phyloP scores from a whole-genome alignment of 257 asterid genomes.

The Salvia splendens region DNA sequence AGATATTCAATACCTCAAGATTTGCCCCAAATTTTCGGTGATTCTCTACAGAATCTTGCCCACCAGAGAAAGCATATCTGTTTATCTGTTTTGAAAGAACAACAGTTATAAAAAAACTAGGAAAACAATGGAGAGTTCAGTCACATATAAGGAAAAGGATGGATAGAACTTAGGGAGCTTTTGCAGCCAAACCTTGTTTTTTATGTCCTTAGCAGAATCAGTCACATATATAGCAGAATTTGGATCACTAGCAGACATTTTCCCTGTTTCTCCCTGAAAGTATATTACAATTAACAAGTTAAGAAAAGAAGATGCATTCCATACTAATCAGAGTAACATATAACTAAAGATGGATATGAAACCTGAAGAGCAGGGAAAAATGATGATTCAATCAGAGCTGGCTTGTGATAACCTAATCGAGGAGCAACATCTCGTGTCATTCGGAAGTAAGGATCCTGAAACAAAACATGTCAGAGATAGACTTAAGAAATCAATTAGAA shows the following conservation, averaged over 20 bases:
- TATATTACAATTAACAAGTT: conserved; percentile 11
- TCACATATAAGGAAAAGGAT: too few species aligned
- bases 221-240: conserved; percentile 92
- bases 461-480: conserved; percentile 17
- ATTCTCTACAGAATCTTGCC: conserved; percentile 86
- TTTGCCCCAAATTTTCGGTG: conserved; percentile 90
- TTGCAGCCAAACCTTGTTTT: conserved; percentile 62
- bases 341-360: conserved; percentile 6
- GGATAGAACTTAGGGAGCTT: not conserved
- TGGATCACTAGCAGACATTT: conserved; percentile 96
- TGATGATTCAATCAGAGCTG: conserved; percentile 87
- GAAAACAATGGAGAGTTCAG: conserved; percentile 4
- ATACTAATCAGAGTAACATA: not conserved
- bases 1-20: conserved; percentile 65
- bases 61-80: conserved; percentile 91
- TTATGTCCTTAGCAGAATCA: conserved; percentile 79
- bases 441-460: conserved; percentile 96
- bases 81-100: conserved; percentile 54
- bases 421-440: conserved; percentile 99
- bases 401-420: conserved; percentile 83
- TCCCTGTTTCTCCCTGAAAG: conserved; percentile 87
- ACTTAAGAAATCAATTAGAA: not conserved
- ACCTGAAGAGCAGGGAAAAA: conserved; percentile 99
- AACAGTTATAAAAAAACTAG: conserved; percentile 8
- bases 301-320: not conserved